phyloP scores from a whole-genome alignment of 2,329 filamentous ascomycete genomes.

The Colletotrichum spaethianum region DNA sequence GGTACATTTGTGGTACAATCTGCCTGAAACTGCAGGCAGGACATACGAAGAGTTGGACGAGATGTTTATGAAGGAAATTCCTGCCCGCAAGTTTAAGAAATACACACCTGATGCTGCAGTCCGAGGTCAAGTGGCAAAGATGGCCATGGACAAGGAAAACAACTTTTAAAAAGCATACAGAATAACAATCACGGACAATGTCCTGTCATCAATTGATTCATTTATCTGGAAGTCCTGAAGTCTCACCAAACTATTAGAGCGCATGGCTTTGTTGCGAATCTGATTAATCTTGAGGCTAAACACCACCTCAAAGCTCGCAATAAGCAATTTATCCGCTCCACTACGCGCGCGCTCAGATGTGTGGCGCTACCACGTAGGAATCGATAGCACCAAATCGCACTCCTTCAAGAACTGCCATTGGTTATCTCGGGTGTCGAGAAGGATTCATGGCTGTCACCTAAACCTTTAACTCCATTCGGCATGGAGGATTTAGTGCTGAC shows the following conservation, averaged over 20 bases:
- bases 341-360: neutral
- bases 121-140: slow-evolving; percentile 22
- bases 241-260: rapidly evolving
- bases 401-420: neutral
- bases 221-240: neutral
- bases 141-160: slow-evolving; percentile 26
- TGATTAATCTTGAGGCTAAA: neutral
- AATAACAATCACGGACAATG: neutral
- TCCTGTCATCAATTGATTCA: too few species aligned
- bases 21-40: slow-evolving; percentile 53
- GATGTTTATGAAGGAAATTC: slow-evolving; percentile 46
- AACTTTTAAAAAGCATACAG: slow-evolving; percentile 7
- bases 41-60: slow-evolving; percentile 48
- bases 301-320: neutral
- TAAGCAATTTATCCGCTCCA: neutral
- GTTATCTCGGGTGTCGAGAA: neutral
- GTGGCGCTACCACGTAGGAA: neutral
- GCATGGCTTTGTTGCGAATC: neutral
- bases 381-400: neutral
- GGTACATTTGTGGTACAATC: slow-evolving; percentile 52
- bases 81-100: slow-evolving; percentile 46
- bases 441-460: neutral
- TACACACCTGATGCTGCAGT: slow-evolving; percentile 41
- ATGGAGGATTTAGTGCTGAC: slow-evolving; percentile 6
- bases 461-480: neutral